Conservation (phyloP, 441 rosid species). For the Pelargonium myrrhifolium region DNA sequence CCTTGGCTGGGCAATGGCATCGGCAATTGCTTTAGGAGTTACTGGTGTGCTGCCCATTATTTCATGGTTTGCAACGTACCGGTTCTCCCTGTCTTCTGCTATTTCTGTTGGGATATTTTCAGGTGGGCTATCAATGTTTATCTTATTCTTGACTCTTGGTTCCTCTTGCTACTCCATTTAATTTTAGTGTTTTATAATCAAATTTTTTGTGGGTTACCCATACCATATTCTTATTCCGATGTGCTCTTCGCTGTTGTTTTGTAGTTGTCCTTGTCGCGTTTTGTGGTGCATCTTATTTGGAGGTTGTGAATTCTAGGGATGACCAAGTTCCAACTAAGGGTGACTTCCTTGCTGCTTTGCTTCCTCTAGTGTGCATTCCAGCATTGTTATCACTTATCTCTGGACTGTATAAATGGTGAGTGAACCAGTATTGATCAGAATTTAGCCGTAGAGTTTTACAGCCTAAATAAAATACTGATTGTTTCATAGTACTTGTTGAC, state of each 20-base stretch:
- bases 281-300: constrained; percentile 88
- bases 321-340: constrained; percentile 81
- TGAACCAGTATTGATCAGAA: constrained; percentile 21
- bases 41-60: constrained; percentile 92
- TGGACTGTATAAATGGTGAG: constrained; percentile 96
- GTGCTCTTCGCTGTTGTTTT: constrained; percentile 30
- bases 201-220: background rate
- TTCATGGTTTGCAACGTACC: constrained; percentile 97
- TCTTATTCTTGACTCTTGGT: constrained; percentile 10
- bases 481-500: constrained; percentile 14
- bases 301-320: constrained; percentile 84
- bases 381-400: constrained; percentile 82
- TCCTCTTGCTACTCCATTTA: background rate
- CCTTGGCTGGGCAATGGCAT: constrained; percentile 99
- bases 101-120: constrained; percentile 71
- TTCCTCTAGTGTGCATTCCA: constrained; percentile 95
- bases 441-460: constrained; percentile 17
- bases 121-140: constrained; percentile 41
- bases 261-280: constrained; percentile 89
- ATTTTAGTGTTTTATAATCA: background rate
- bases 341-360: constrained; percentile 96
- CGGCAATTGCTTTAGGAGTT: constrained; percentile 84
- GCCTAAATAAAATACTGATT: constrained; percentile 13
- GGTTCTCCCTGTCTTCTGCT: constrained; percentile 94
- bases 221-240: constrained; percentile 3